Evolutionary conservation across 805 yeast genomes (phyloP).

Genomic region (Wickerhamiella parazyma): DNA sequence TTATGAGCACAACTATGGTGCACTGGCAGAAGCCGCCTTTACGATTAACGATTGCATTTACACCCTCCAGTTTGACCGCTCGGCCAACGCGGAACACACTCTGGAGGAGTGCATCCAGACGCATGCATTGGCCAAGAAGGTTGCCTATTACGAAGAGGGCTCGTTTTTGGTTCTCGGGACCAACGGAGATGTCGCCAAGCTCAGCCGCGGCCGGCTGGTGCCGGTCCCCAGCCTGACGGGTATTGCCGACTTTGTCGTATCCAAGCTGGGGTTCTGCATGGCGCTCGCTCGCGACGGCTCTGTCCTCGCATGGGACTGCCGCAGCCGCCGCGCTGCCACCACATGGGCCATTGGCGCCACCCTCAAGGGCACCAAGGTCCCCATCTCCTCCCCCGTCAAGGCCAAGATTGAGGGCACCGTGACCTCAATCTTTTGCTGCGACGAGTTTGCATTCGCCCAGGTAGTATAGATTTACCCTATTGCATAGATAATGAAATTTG

Average conservation of each 20-base stretch:
- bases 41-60: neutral
- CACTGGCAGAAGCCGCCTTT: constrained; percentile 2
- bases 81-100: neutral
- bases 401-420: constrained; percentile 7
- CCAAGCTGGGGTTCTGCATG: constrained; percentile 8
- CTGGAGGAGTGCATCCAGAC: neutral
- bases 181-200: neutral
- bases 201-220: neutral
- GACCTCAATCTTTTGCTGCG: constrained; percentile 1
- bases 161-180: neutral
- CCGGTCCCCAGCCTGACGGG: constrained; percentile 4
- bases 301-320: constrained; percentile 4
- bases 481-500: neutral
- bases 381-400: constrained; percentile 2
- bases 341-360: constrained; percentile 5
- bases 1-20: constrained; percentile 6
- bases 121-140: neutral
- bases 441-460: constrained; percentile 5
- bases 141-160: constrained; percentile 4
- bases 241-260: constrained; percentile 2
- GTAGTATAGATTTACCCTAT: constrained; percentile 1
- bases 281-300: neutral
- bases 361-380: constrained; percentile 6
- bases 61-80: constrained; percentile 4
- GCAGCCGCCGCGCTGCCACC: constrained; percentile 6